Evolutionary conservation across 768 basidiomycete species (phyloP).

Genomic region (Botryobasidium botryosum): DNA sequence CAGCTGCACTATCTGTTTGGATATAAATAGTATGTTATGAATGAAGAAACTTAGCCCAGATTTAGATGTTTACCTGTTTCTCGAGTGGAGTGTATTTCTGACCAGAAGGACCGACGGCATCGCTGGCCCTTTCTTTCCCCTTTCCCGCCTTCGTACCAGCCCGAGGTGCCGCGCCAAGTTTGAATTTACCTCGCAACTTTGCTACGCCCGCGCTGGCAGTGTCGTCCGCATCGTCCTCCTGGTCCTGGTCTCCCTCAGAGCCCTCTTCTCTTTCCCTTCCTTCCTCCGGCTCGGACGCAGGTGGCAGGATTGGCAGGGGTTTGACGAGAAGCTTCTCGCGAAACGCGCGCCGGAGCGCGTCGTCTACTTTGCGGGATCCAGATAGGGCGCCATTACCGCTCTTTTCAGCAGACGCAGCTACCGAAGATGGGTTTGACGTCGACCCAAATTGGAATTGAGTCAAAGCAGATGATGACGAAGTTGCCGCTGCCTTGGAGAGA

Average conservation of each 20-base stretch:
- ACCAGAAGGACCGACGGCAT: slow-evolving; percentile 48
- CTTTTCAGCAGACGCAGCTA: slow-evolving; percentile 15
- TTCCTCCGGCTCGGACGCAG: slow-evolving; percentile 6
- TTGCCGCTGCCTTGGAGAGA: background rate
- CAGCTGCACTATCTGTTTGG: slow-evolving; percentile 6
- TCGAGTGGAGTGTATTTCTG: slow-evolving; percentile 62
- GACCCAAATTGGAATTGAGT: background rate
- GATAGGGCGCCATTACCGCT: too few relatives aligned
- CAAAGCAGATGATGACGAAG: background rate
- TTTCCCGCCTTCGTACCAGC: slow-evolving; percentile 12
- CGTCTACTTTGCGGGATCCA: too few relatives aligned
- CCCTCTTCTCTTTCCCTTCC: background rate
- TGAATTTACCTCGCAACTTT: slow-evolving; percentile 4
- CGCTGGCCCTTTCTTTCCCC: slow-evolving; percentile 17
- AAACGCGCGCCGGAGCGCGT: too few relatives aligned
- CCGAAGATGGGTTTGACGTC: background rate
- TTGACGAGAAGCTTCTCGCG: slow-evolving; percentile 6
- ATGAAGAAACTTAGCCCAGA: too few relatives aligned
- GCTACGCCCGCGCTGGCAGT: slow-evolving; percentile 5
- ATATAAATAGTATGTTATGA: too few relatives aligned
- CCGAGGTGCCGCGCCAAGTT: background rate
- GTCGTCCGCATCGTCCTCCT: slow-evolving; percentile 2
- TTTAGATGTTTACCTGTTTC: slow-evolving; percentile 41
- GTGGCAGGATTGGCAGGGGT: slow-evolving; percentile 9
- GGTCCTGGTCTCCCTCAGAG: slow-evolving; percentile 2